A percentile compares a stretch with the other conserved stretches of the same genome.
Evolutionary conservation across 1,284 basidiomycete species (phyloP).

Genomic region (Takashimella koratensis): DNA sequence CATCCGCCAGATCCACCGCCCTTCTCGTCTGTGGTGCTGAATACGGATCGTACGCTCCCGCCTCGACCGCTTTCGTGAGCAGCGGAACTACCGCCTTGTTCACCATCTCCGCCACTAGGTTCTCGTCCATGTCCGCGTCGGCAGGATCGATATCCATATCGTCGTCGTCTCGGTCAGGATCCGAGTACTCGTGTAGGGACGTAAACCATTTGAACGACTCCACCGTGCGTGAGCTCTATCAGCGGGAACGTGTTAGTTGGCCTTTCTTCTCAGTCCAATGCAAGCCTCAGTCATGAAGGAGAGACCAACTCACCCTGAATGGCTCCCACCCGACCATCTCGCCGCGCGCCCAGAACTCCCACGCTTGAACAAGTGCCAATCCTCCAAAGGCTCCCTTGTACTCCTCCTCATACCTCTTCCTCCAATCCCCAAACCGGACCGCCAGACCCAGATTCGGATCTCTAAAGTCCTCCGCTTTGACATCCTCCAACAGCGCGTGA

Average conservation of each 20-base stretch:
- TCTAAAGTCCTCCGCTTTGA: slow-evolving; percentile 78
- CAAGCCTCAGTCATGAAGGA: neutral
- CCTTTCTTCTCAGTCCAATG: too few species aligned
- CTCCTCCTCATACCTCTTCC: slow-evolving; percentile 68
- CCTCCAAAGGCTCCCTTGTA: slow-evolving; percentile 88
- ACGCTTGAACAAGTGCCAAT: slow-evolving; percentile 79
- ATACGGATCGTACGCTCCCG: slow-evolving; percentile 76
- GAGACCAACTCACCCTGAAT: slow-evolving; percentile 59
- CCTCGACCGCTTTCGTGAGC: slow-evolving; percentile 64
- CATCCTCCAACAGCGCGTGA: slow-evolving; percentile 65
- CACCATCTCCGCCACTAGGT: slow-evolving; percentile 83
- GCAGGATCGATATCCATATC: slow-evolving; percentile 53
- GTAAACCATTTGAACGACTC: slow-evolving; percentile 82
- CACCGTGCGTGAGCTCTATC: slow-evolving; percentile 59
- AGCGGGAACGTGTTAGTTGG: too few species aligned
- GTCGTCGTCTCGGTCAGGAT: slow-evolving; percentile 51
- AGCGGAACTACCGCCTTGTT: slow-evolving; percentile 76
- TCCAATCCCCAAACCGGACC: slow-evolving; percentile 74
- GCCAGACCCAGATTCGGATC: slow-evolving; percentile 72
- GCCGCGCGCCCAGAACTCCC: slow-evolving; percentile 91
- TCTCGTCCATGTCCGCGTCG: slow-evolving; percentile 73
- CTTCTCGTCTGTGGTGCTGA: slow-evolving; percentile 64
- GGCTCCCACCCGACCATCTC: slow-evolving; percentile 87
- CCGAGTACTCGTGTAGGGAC: slow-evolving; percentile 71
- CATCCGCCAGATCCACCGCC: slow-evolving; percentile 70